Evolutionary conservation across 768 basidiomycete species (phyloP).

Genomic region (Tylopilus felleus): DNA sequence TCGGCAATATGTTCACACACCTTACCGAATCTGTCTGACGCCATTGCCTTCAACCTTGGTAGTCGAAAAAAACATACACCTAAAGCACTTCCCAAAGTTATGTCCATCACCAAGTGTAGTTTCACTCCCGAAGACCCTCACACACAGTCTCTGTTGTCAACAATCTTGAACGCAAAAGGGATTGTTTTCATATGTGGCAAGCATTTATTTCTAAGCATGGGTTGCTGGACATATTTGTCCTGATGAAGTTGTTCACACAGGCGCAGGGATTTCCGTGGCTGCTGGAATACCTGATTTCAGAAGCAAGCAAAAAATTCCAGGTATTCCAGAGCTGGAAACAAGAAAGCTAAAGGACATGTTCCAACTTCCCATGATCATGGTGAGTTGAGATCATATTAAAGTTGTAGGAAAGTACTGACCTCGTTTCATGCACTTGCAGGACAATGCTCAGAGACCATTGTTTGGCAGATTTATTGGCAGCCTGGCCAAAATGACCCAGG

Average conservation of each 20-base stretch:
- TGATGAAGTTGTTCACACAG: background rate
- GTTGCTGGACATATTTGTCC: background rate
- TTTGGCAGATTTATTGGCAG: background rate
- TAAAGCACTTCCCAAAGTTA: no score
- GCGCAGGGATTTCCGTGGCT: slow-evolving; percentile 9
- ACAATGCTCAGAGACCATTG: background rate
- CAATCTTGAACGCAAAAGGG: background rate
- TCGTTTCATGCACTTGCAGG: slow-evolving; percentile 1
- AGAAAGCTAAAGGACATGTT: slow-evolving; percentile 14
- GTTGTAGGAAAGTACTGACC: background rate
- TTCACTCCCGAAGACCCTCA: no score
- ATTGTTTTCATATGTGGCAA: slow-evolving; percentile 16
- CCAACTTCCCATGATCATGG: slow-evolving; percentile 4
- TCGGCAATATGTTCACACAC: no score
- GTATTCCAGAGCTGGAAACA: background rate
- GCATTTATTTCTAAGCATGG: no score
- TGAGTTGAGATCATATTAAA: background rate
- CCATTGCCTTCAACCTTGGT: no score
- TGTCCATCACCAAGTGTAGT: no score
- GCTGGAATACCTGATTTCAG: slow-evolving; percentile 13
- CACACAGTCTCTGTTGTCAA: no score
- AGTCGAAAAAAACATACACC: no score
- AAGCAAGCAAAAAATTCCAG: slow-evolving; percentile 1
- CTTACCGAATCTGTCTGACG: no score
- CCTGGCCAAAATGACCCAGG: background rate